phyloP scores from a whole-genome alignment of 2,329 filamentous ascomycete species.

The Paracoccidioides lutzii region DNA sequence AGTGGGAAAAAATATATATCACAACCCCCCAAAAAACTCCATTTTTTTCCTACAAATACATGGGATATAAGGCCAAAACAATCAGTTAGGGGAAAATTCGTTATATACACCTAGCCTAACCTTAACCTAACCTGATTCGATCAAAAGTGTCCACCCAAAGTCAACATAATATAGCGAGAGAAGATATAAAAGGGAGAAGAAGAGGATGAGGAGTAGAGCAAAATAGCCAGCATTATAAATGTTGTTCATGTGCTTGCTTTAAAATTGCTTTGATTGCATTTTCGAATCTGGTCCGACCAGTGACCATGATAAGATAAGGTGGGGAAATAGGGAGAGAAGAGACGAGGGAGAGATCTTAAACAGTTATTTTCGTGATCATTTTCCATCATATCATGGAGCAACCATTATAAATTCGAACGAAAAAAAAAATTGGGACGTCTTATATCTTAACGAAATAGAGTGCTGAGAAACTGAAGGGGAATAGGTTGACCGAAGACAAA shows the following conservation, averaged over 20 bases:
- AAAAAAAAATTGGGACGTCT: neutral
- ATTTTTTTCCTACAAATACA: neutral
- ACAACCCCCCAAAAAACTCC: neutral
- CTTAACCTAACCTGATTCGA: neutral
- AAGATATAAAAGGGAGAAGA: neutral
- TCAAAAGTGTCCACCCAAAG: neutral
- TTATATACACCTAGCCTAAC: neutral
- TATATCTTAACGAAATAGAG: neutral
- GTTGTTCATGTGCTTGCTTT: neutral
- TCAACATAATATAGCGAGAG: neutral
- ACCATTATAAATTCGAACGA: neutral
- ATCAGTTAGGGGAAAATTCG: neutral
- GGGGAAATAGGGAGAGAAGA: neutral
- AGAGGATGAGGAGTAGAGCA: neutral
- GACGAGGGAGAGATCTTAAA: neutral
- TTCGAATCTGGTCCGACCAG: neutral
- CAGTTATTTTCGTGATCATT: neutral
- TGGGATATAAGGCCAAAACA: neutral
- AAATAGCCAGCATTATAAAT: neutral
- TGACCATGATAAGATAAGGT: neutral
- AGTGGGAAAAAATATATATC: neutral
- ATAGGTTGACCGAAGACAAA: neutral
- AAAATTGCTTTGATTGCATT: neutral
- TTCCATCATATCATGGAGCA: neutral
- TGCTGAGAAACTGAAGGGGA: neutral